Evolutionary conservation across 441 rosid species (phyloP), one percentile per base, ranked within the genome.

Genomic region (Lepidium campestre): DNA sequence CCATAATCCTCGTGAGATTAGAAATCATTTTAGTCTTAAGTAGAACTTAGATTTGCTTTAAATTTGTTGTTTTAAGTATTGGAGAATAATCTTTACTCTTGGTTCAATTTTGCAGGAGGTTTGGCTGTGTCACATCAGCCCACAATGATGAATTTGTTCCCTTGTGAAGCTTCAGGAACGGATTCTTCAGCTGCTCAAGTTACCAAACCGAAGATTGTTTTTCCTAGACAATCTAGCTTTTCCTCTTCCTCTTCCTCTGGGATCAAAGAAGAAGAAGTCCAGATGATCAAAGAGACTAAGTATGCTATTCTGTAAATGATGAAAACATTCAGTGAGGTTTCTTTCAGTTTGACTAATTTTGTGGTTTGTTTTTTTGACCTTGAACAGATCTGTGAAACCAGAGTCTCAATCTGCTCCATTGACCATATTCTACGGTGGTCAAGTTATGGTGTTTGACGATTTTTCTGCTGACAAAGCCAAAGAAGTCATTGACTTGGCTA

Each of bases 401-500:
- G 85, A 81, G 76, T 45, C 82, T 19, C 79, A 76, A 52, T 37
- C 85, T 62, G 83, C 91, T 11, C 85, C 81, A 22, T 80, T 89
- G 90, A 89, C 98, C 3, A 85, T 92, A 31, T 89, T 92, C 62
- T 92, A 89, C 25, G 83, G 48, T 1, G 95, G 98, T 18, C 84
- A 80, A 78, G 95, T 89, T 66, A 68, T 88, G 27, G 91, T 86
- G 64, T 82, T 89, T 35, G 70, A 85, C 25, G 86, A 82, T 65
- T 82, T 86, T 53, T 75, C 91, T 0, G 85, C 86, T 31, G 89
- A 86, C 27, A 88, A 85, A 74, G 96, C 90, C 0, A 88, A 79
- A 75, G 82, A 89, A 75, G 67, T 92, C 72, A 81, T 92, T 85
- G 56, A 68, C 34, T 68, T 86, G n/a, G 93, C 96, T 11, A 68